phyloP scores from a whole-genome alignment of 192 early-diverging fungal genomes.

The Tieghemiomyces parasiticus region DNA sequence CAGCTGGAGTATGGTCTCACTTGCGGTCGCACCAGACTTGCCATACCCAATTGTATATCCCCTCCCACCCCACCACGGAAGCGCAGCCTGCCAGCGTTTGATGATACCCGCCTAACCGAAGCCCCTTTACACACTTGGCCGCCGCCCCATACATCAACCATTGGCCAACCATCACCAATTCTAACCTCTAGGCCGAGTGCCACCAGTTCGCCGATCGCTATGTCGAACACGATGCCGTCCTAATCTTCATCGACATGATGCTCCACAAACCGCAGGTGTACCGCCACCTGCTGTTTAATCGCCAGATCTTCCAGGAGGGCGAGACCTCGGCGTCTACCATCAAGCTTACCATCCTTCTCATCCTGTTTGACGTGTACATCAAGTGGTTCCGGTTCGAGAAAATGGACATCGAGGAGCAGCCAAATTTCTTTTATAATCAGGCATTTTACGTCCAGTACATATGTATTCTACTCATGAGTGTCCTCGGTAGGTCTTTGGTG shows the following conservation, averaged over 20 bases:
- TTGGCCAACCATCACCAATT: no score
- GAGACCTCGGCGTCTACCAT: conserved; percentile 40
- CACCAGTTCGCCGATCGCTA: conserved; percentile 83
- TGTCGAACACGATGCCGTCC: conserved; percentile 75
- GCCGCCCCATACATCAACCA: no score
- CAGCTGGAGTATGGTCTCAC: no score
- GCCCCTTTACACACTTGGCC: no score
- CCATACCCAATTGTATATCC: no score
- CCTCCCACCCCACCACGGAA: no score
- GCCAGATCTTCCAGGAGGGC: conserved; percentile 35
- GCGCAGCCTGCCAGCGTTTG: no score
- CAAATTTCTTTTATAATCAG: conserved; percentile 43
- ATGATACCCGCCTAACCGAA: no score
- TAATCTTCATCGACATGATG: conserved; percentile 86
- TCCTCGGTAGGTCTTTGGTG: conserved; percentile 35
- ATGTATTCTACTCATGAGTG: conserved; percentile 53
- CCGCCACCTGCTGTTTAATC: conserved; percentile 74
- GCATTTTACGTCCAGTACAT: conserved; percentile 55
- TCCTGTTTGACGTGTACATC: conserved; percentile 85
- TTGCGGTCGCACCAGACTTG: no score
- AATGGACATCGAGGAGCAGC: conserved; percentile 33
- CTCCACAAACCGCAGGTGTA: conserved; percentile 76
- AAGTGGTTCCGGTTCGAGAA: conserved; percentile 85
- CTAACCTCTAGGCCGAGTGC: conserved; percentile 41
- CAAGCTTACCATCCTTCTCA: conserved; percentile 62